These are phyloP conservation scores for Colletotrichum acutatum DNA, from an alignment of 2,329 filamentous ascomycete species.

Conservation along the genomic window DNA sequence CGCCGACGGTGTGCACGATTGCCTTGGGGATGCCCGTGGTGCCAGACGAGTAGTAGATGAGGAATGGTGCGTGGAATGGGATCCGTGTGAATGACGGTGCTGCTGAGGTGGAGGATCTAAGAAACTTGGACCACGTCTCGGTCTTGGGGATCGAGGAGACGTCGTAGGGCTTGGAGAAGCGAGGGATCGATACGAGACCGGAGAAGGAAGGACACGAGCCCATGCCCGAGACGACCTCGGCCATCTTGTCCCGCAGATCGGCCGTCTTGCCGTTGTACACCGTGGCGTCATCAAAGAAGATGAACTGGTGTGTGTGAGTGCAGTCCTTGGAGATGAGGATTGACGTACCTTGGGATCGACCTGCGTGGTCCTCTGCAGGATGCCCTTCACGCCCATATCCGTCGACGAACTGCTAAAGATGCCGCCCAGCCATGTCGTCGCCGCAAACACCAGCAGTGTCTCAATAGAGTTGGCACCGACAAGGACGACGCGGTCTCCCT, in stretches of 20 bases:
- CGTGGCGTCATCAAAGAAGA: constrained; percentile 87
- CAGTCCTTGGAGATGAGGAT: background rate
- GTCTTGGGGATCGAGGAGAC: constrained; percentile 62
- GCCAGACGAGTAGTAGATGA: constrained; percentile 83
- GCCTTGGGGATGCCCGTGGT: constrained; percentile 88
- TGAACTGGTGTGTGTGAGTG: constrained; percentile 54
- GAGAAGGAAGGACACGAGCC: constrained; percentile 68
- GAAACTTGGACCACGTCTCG: constrained; percentile 57
- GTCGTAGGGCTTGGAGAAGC: constrained; percentile 72
- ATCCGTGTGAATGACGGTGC: constrained; percentile 68
- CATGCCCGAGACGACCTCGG: constrained; percentile 72
- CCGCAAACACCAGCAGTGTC: constrained; percentile 78
- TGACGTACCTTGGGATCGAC: constrained; percentile 72
- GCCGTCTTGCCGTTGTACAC: constrained; percentile 83
- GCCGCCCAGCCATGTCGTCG: constrained; percentile 75
- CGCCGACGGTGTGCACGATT: constrained; percentile 82
- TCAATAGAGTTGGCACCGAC: constrained; percentile 81
- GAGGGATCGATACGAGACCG: constrained; percentile 72
- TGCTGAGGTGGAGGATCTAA: constrained; percentile 44
- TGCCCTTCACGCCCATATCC: constrained; percentile 84
- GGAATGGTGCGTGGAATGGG: constrained; percentile 78
- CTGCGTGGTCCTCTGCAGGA: constrained; percentile 80
- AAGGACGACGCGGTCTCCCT: constrained; percentile 80
- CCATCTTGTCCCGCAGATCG: constrained; percentile 79
- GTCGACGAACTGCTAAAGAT: constrained; percentile 82